A percentile compares a stretch with the other conserved stretches of the same genome.
These are phyloP conservation scores for Colletotrichum eleusines DNA, from an alignment of 2,329 filamentous ascomycete species.

Conservation along the genomic window DNA sequence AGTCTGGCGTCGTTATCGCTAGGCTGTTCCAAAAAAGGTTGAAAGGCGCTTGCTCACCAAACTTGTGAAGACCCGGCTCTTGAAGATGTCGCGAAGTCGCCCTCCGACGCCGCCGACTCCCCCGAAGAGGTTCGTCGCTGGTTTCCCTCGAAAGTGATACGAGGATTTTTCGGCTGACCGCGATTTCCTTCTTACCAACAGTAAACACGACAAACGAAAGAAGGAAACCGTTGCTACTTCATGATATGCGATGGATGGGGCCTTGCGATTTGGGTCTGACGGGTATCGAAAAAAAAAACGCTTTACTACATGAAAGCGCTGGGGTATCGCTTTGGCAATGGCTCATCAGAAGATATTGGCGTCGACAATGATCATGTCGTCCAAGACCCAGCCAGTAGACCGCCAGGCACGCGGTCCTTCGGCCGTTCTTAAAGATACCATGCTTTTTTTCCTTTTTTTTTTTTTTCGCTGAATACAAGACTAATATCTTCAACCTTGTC, in stretches of 20 bases:
- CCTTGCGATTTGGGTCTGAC: slow-evolving; percentile 11
- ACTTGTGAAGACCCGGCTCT: slow-evolving; percentile 13
- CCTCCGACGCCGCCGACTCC: slow-evolving; percentile 30
- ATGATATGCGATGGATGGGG: neutral
- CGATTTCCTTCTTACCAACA: slow-evolving; percentile 16
- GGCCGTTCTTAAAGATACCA: slow-evolving; percentile 22
- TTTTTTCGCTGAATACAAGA: slow-evolving; percentile 26
- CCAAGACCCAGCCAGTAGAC: neutral
- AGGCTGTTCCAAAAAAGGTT: neutral
- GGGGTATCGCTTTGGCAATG: slow-evolving; percentile 20
- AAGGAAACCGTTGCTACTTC: slow-evolving; percentile 21
- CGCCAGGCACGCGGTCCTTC: slow-evolving; percentile 3
- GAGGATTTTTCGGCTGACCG: slow-evolving; percentile 37
- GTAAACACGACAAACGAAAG: slow-evolving; percentile 23
- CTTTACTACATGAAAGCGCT: neutral
- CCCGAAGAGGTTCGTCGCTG: slow-evolving; percentile 36
- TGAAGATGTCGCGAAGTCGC: slow-evolving; percentile 20
- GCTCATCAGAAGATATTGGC: slow-evolving; percentile 15
- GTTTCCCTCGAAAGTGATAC: slow-evolving; percentile 24
- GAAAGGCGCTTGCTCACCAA: slow-evolving; percentile 26
- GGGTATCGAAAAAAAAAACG: slow-evolving; percentile 10
- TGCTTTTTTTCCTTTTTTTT: neutral
- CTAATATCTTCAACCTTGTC: slow-evolving; percentile 1
- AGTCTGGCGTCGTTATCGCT: neutral
- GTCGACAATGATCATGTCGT: slow-evolving; percentile 12